These are phyloP conservation scores for Sugiyamaella floridensis DNA, from an alignment of 805 yeast genomes.

Conservation along the genomic window DNA sequence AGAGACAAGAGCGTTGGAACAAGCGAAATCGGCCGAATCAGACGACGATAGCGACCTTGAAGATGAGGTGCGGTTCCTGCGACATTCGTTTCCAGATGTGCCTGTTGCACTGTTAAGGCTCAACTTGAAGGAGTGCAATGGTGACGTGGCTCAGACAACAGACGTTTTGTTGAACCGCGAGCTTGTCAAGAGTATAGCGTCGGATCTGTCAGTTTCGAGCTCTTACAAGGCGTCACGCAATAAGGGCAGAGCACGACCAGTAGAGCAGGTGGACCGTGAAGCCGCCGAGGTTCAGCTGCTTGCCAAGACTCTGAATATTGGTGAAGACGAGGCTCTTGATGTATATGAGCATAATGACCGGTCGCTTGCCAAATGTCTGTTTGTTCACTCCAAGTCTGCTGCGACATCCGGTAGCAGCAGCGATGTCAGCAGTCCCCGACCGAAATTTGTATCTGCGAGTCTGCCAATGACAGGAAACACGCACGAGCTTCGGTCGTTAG, in stretches of 20 bases:
- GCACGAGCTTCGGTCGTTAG: not conserved
- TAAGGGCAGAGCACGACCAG: not conserved
- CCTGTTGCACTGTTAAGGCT: slow-evolving; percentile 7
- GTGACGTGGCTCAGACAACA: slow-evolving; percentile 14
- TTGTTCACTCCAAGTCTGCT: slow-evolving; percentile 1
- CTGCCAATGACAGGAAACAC: not conserved
- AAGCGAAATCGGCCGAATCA: not conserved
- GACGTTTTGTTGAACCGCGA: slow-evolving; percentile 15
- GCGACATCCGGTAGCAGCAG: not conserved
- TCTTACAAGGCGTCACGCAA: not conserved
- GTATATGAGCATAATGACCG: slow-evolving; percentile 10
- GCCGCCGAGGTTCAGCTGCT: not conserved
- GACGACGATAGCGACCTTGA: slow-evolving; percentile 1
- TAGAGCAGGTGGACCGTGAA: not conserved
- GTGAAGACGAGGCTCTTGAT: slow-evolving; percentile 9
- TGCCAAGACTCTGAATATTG: slow-evolving; percentile 2
- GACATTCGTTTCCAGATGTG: slow-evolving; percentile 18
- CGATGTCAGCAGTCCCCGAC: not conserved
- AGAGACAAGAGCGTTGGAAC: not conserved
- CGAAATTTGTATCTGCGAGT: too few relatives aligned
- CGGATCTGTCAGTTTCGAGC: not conserved
- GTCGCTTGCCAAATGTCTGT: slow-evolving; percentile 8
- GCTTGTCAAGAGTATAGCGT: not conserved
- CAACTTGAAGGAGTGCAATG: slow-evolving; percentile 10
- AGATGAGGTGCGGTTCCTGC: slow-evolving; percentile 9